A percentile compares a stretch with the other conserved stretches of the same genome.
Evolutionary conservation across 495 filamentous ascomycete species (phyloP).

Genomic region (Penicillium bialowiezense): DNA sequence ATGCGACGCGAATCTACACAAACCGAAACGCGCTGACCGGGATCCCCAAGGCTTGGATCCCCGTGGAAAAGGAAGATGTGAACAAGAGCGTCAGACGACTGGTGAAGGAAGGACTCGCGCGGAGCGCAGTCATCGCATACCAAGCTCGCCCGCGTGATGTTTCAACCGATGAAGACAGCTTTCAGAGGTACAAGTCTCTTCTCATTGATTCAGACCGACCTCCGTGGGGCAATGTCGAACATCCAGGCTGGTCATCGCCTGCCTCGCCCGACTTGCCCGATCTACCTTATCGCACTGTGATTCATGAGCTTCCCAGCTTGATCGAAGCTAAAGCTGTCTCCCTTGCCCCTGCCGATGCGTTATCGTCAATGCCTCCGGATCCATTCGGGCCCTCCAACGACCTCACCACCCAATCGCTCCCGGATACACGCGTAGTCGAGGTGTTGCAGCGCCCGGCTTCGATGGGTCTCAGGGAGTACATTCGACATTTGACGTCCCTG

Average conservation of each 20-base stretch:
- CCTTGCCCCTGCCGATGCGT: slow-evolving; percentile 64
- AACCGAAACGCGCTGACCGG: slow-evolving; percentile 71
- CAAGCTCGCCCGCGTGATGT: slow-evolving; percentile 65
- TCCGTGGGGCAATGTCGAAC: slow-evolving; percentile 77
- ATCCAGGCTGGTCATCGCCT: slow-evolving; percentile 88
- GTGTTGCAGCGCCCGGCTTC: slow-evolving; percentile 65
- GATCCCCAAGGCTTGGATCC: slow-evolving; percentile 83
- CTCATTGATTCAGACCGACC: slow-evolving; percentile 39
- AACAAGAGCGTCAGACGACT: slow-evolving; percentile 68
- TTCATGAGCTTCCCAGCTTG: slow-evolving; percentile 82
- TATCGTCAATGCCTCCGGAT: slow-evolving; percentile 13
- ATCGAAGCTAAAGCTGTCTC: slow-evolving; percentile 92
- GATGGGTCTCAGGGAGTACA: slow-evolving; percentile 81
- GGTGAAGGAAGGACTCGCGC: slow-evolving; percentile 64
- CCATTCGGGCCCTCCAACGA: slow-evolving; percentile 33
- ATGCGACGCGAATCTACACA: slow-evolving; percentile 83
- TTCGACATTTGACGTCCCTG: slow-evolving; percentile 64
- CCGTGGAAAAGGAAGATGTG: slow-evolving; percentile 72
- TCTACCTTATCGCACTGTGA: slow-evolving; percentile 75
- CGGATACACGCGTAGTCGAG: slow-evolving; percentile 62
- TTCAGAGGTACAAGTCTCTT: slow-evolving; percentile 29
- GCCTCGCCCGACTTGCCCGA: slow-evolving; percentile 68
- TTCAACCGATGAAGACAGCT: slow-evolving; percentile 26
- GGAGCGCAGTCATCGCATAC: slow-evolving; percentile 80
- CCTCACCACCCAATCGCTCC: slow-evolving; percentile 27